Base-by-base conservation (phyloP, 192 early-diverging fungal genomes). In the Rhizophagus prolifer region DNA sequence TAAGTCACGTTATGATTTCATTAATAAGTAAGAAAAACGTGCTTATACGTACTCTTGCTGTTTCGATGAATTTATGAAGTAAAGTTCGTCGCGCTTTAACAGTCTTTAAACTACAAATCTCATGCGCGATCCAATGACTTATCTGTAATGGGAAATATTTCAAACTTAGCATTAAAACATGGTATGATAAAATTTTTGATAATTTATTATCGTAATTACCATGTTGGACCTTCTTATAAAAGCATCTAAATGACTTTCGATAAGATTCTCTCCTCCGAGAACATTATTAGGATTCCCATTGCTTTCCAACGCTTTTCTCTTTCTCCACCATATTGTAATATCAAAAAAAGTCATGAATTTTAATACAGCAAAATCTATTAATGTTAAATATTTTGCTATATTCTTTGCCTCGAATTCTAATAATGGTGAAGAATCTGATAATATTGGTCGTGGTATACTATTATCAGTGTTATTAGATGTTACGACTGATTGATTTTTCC, bases 101-200 rank as follows among this genome's bases (percentile, higher is more conserved):
- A 16, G 75, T 66, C 21, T 72, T 77, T 8, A 82, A 34, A 26
- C 81, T 86, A 70, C 86, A 82, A 25, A 90, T 82, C 74, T 90
- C 89, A 38, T 87, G 78, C 0, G 87, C 81, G 12, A 90, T 83
- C 88, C 89, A 90, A 74, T 90, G 88, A 31, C 88, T 82, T 21
- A 88, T 75, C 84, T 84, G 70, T 41, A 9, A 38, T 36, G 7
- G 23, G 60, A 4, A 34, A 16, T 60, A 62, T 34, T 19, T 26
- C 76, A 70, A 25, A 46, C 36, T 46, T 60, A 38, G 23, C 9
- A 41, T 38, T 14, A 64, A n/a, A 58, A 36, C 70, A 25, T 26
- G 9, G 7, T 26, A 38, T 12, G 9, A 21, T 44, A 54, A 41
- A 76, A 28, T 62, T 50, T 26, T 2, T 34, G 10, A 0, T 30